Percentiles rank a stretch among this genome's conserved stretches.
phyloP scores from a whole-genome alignment of 441 rosid species.

The Daphne laureola region DNA sequence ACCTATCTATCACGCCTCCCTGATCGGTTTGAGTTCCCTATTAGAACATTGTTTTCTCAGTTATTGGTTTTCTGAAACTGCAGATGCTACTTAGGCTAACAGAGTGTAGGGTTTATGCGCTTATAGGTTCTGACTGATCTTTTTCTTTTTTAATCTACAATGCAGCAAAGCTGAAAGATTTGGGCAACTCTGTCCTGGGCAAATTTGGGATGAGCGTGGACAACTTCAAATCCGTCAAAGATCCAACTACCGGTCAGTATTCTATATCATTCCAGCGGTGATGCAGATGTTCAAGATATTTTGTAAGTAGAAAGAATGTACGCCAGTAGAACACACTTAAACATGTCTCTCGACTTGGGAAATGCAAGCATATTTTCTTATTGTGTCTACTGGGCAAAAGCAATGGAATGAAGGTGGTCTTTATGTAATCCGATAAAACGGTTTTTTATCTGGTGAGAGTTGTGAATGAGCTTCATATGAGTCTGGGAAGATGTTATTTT shows the following conservation, averaged over 20 bases:
- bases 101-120: background rate
- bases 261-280: constrained; percentile 70
- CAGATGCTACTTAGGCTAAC: background rate
- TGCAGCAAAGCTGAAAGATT: constrained; percentile 81
- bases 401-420: no score
- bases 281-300: constrained; percentile 11
- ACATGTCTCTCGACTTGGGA: constrained; percentile 1
- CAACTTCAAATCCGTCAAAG: constrained; percentile 90
- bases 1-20: background rate
- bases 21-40: background rate
- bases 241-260: constrained; percentile 92
- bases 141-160: background rate
- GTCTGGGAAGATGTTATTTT: no score
- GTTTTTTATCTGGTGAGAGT: no score
- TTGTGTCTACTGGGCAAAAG: no score
- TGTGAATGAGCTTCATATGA: no score
- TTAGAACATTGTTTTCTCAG: background rate
- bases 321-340: no score
- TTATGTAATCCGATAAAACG: no score
- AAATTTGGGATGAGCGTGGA: constrained; percentile 89
- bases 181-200: constrained; percentile 85
- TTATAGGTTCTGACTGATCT: background rate
- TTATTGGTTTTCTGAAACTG: background rate
- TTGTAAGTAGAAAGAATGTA: constrained; percentile 6
- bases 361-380: background rate